Evolutionary conservation across 192 early-diverging fungal genomes (phyloP).

Genomic region (Coemansia furcata): DNA sequence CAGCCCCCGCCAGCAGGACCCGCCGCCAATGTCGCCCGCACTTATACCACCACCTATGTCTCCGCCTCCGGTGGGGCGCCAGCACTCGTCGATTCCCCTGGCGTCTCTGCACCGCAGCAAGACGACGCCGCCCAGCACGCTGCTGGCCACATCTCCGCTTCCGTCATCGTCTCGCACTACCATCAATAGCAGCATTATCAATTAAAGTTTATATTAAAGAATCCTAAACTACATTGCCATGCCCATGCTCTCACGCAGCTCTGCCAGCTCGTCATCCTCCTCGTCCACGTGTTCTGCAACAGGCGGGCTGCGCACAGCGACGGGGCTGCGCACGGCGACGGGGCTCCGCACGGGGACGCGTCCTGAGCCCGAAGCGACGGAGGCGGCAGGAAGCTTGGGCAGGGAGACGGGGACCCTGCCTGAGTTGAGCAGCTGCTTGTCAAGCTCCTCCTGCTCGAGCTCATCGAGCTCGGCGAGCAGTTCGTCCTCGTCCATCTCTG

Average conservation of each 20-base stretch:
- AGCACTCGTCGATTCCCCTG: constrained; percentile 31
- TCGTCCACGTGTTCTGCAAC: constrained; percentile 17
- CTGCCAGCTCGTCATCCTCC: constrained; percentile 47
- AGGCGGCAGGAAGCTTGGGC: constrained; percentile 43
- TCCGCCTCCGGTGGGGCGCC: constrained; percentile 1
- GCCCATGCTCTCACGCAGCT: constrained; percentile 48
- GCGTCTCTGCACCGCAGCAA: constrained; percentile 48
- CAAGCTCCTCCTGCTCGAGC: constrained; percentile 91
- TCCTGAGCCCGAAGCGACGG: not conserved
- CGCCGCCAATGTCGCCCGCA: constrained; percentile 2
- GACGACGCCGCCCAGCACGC: constrained; percentile 11
- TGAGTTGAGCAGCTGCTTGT: constrained; percentile 76
- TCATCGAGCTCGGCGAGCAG: constrained; percentile 85
- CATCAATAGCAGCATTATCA: not conserved
- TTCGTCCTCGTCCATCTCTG: constrained; percentile 94
- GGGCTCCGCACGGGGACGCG: too few relatives aligned
- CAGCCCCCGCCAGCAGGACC: constrained; percentile 23
- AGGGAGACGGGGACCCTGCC: constrained; percentile 62
- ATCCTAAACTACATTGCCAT: constrained; percentile 7
- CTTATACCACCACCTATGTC: constrained; percentile 1
- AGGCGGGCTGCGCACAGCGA: not conserved
- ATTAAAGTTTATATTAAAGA: not conserved
- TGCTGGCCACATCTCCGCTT: not conserved
- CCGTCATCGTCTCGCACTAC: not conserved
- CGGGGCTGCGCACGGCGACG: too few relatives aligned